Conservation (phyloP, 768 basidiomycete genomes). For the Sporobolomyces pararoseus region DNA sequence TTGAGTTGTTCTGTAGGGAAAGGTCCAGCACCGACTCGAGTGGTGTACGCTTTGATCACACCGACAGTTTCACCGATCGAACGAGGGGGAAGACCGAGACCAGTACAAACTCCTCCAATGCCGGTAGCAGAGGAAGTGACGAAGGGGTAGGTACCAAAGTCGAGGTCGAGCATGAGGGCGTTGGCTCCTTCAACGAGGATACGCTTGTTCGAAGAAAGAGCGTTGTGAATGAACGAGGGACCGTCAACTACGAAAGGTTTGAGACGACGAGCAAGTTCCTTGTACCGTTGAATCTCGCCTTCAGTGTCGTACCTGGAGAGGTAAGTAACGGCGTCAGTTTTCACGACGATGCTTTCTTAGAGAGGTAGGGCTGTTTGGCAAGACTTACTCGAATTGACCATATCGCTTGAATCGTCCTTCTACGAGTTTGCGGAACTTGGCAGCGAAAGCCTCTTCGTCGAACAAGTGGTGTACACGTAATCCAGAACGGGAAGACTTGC, state of each 20-base stretch:
- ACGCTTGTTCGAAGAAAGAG: conserved; percentile 68
- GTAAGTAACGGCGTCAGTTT: neutral
- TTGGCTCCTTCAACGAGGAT: conserved; percentile 96
- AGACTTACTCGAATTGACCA: conserved; percentile 71
- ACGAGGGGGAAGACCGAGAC: conserved; percentile 92
- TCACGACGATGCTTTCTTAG: too few species aligned
- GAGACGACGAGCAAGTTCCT: conserved; percentile 76
- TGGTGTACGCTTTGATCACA: conserved; percentile 97
- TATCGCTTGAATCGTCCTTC: conserved; percentile 98
- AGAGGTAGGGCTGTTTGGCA: too few species aligned
- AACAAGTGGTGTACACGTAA: conserved; percentile 90
- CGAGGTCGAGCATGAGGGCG: conserved; percentile 95
- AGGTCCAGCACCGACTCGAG: conserved; percentile 95
- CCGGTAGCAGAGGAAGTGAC: conserved; percentile 92
- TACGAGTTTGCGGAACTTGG: conserved; percentile 89
- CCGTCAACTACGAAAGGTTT: conserved; percentile 86
- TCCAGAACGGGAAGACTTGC: conserved; percentile 93
- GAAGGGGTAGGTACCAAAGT: conserved; percentile 96
- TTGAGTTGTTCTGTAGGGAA: conserved; percentile 95
- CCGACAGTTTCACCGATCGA: conserved; percentile 80
- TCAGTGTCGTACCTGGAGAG: conserved; percentile 77
- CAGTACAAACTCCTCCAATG: conserved; percentile 94
- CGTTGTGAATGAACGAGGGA: conserved; percentile 74
- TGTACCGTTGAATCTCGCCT: conserved; percentile 87
- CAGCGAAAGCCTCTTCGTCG: conserved; percentile 65